Percentiles rank a stretch among this genome's conserved stretches.
phyloP scores from a whole-genome alignment of 192 early-diverging fungal genomes.

The Helicostylum pulchrum region DNA sequence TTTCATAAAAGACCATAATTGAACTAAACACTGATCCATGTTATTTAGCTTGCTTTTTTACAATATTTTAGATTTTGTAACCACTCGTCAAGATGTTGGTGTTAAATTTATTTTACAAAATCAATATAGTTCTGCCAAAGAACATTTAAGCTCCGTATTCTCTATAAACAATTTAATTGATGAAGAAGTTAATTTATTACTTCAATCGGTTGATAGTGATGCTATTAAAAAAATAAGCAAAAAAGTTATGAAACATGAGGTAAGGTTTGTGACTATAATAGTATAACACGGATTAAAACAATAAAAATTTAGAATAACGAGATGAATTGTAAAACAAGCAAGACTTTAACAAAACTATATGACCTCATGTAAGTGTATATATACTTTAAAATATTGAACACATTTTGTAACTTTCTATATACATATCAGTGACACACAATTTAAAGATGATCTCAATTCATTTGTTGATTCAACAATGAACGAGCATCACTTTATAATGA shows the following conservation, averaged over 20 bases:
- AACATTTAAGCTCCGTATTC: neutral
- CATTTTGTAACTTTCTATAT: neutral
- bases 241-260: slow-evolving; percentile 1
- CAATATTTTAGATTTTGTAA: slow-evolving; percentile 13
- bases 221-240: neutral
- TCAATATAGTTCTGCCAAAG: slow-evolving; percentile 3
- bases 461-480: neutral
- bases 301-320: neutral
- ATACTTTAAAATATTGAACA: neutral
- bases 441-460: neutral
- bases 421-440: neutral
- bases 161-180: neutral
- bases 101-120: neutral
- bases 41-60: slow-evolving; percentile 15
- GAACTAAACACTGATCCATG: slow-evolving; percentile 1
- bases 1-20: neutral
- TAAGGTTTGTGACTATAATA: neutral
- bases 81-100: slow-evolving; percentile 9
- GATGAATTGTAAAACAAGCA: neutral
- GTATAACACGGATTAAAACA: neutral
- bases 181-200: neutral
- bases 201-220: neutral
- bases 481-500: neutral
- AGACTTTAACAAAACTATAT: neutral
- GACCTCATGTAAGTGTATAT: neutral